Evolutionary conservation across 2,329 filamentous ascomycete genomes (phyloP).

Genomic region (Phyllosticta citriasiana): DNA sequence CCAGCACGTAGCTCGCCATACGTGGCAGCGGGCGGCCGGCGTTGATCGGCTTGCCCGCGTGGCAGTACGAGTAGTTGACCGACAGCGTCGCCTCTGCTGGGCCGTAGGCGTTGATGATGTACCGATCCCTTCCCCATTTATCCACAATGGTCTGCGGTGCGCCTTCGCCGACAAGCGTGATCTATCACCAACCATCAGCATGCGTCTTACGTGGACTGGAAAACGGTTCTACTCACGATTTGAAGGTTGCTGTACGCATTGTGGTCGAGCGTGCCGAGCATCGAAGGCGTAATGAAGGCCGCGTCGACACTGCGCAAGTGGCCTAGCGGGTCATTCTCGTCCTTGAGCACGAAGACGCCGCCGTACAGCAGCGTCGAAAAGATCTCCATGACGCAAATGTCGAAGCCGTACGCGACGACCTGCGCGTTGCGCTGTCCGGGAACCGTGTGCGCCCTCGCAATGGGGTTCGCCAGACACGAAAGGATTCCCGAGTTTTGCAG

Average conservation of each 20-base stretch:
- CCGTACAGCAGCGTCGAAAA: conserved; percentile 11
- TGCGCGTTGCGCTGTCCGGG: conserved; percentile 10
- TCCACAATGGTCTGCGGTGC: conserved; percentile 4
- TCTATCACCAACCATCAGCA: neutral
- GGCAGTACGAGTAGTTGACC: conserved; percentile 1
- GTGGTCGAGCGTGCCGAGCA: conserved; percentile 3
- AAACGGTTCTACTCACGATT: neutral
- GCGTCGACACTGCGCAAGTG: conserved; percentile 8
- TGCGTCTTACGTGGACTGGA: neutral
- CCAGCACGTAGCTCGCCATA: conserved; percentile 9
- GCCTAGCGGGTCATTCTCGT: conserved; percentile 4
- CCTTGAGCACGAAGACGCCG: conserved; percentile 10
- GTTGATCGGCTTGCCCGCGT: neutral
- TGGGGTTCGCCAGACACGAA: conserved; percentile 4
- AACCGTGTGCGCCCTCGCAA: conserved; percentile 5
- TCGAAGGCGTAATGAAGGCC: conserved; percentile 6
- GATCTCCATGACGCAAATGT: conserved; percentile 11
- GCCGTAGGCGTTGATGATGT: conserved; percentile 7
- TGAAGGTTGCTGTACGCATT: conserved; percentile 3
- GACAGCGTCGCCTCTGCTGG: conserved; percentile 8
- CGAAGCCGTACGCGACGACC: conserved; percentile 10
- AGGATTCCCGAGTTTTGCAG: conserved; percentile 8
- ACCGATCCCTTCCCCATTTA: conserved; percentile 2
- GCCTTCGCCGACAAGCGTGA: conserved; percentile 7
- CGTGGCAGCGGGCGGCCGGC: conserved; percentile 5